These are phyloP conservation scores for Apiospora sp. DNA, from an alignment of 2,329 filamentous ascomycete genomes.

Conservation along the genomic window DNA sequence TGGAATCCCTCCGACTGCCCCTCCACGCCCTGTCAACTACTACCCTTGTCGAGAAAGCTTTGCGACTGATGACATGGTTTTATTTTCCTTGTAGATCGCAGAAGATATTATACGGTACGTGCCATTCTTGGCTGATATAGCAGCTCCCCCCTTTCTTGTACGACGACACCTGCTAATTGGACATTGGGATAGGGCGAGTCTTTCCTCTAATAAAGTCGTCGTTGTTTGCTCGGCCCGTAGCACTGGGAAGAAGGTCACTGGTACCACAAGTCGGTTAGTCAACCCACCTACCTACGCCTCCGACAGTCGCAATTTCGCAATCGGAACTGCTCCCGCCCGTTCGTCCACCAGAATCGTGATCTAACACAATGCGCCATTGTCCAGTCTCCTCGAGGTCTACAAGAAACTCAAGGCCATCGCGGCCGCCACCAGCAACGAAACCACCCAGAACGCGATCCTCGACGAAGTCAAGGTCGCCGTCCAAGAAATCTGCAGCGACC, in stretches of 20 bases:
- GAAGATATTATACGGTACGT: slow-evolving; percentile 72
- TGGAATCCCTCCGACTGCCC: slow-evolving; percentile 32
- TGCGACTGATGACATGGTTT: slow-evolving; percentile 29
- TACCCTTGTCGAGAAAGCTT: slow-evolving; percentile 1
- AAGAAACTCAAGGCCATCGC: slow-evolving; percentile 63
- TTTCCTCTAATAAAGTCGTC: slow-evolving; percentile 78
- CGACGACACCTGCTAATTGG: not conserved
- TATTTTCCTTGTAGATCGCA: slow-evolving; percentile 56
- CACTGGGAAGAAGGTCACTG: slow-evolving; percentile 91
- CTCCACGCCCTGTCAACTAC: slow-evolving; percentile 27
- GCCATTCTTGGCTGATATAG: slow-evolving; percentile 1
- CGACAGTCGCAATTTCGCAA: not conserved
- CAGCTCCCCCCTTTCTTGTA: not conserved
- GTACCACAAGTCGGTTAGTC: slow-evolving; percentile 91
- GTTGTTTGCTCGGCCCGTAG: slow-evolving; percentile 96
- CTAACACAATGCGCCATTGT: slow-evolving; percentile 29
- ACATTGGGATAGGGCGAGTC: slow-evolving; percentile 56
- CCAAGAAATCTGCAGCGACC: slow-evolving; percentile 82
- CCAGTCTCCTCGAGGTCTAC: slow-evolving; percentile 66
- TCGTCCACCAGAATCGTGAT: slow-evolving; percentile 27
- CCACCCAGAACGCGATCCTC: slow-evolving; percentile 61
- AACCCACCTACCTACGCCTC: slow-evolving; percentile 27
- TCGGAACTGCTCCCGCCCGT: not conserved
- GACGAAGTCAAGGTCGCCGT: slow-evolving; percentile 78
- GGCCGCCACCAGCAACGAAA: slow-evolving; percentile 59